These are phyloP conservation scores for Galerina marginata DNA, from an alignment of 768 basidiomycete genomes.

Conservation along the genomic window DNA sequence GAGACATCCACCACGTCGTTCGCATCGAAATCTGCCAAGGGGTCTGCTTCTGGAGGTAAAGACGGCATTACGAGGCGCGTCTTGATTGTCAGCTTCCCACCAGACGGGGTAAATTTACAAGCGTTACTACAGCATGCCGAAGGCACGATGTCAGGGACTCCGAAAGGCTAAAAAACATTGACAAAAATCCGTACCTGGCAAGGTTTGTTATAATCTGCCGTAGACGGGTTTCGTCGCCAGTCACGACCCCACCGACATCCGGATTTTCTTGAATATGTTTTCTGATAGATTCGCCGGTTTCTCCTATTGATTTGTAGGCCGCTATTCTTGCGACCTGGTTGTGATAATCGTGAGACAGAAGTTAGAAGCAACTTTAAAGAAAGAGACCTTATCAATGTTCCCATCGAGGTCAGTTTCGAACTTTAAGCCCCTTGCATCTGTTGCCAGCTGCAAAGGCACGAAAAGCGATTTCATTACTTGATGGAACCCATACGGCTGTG, in stretches of 20 bases:
- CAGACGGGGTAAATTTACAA: constrained; percentile 78
- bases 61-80: constrained; percentile 61
- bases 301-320: constrained; percentile 64
- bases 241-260: constrained; percentile 68
- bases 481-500: constrained; percentile 76
- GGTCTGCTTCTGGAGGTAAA: constrained; percentile 24
- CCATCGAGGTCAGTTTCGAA: constrained; percentile 73
- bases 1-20: constrained; percentile 16
- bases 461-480: constrained; percentile 78
- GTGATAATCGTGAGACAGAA: not conserved
- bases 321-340: constrained; percentile 62
- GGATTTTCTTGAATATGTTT: constrained; percentile 50
- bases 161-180: constrained; percentile 6
- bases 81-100: constrained; percentile 68
- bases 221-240: constrained; percentile 83
- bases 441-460: constrained; percentile 69
- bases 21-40: constrained; percentile 13
- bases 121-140: constrained; percentile 57
- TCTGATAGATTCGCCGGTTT: constrained; percentile 44
- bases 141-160: not conserved
- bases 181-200: constrained; percentile 54
- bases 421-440: constrained; percentile 68
- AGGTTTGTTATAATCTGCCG: constrained; percentile 87
- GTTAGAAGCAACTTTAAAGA: not conserved
- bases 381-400: constrained; percentile 63